Evolutionary conservation across 1,139 yeast genomes (phyloP), one percentile per base, ranked within the genome.

Genomic region (Taphrina populina): DNA sequence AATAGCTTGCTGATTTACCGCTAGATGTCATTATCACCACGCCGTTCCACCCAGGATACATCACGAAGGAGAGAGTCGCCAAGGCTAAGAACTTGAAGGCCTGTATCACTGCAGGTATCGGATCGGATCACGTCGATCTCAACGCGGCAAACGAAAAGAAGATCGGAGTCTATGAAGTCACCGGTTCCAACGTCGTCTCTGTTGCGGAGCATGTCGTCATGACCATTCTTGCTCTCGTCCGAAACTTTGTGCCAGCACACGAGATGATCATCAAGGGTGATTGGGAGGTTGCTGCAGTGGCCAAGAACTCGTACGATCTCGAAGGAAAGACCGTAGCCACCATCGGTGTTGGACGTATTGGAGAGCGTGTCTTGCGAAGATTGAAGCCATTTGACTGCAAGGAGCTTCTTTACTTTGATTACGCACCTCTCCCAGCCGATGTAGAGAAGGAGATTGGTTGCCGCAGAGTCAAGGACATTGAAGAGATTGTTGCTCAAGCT

Each of bases 331-430:
- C 81, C 23, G 73, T 85, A 59, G 84, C 86, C 26, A 84, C 92
- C 39, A 85, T 84, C 61, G 95, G 92, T 59, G 84, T 86, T 39
- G 94, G 95, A 57, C 78, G 94, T 69, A 85, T 85, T 64, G 95
- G 94, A 26, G 82, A 79, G 73, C 77, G 88, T 61, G 84, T 84
- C 23, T 74, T 84, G 66, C 85, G 84, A 69, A 76, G 94, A 67
- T 71, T 84, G 65, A 75, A 79, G 61, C 83, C 94, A 3, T 84
- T 85, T 73, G 81, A 82, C 68, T 86, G 87, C 60, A 81, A 81
- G 71, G 84, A 83, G 67, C 73, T 84, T 64, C 75, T 82, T 59
- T 84, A 84, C 73, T 84, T 74, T 67, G 94, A 84, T 72, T 84
- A 84, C 74, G 92, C 84, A 70, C 76, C 78, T 27, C 75, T 85